Evolutionary conservation across 208 protist genomes (phyloP), one percentile per base, ranked within the genome.

Genomic region (Crithidia sp.): DNA sequence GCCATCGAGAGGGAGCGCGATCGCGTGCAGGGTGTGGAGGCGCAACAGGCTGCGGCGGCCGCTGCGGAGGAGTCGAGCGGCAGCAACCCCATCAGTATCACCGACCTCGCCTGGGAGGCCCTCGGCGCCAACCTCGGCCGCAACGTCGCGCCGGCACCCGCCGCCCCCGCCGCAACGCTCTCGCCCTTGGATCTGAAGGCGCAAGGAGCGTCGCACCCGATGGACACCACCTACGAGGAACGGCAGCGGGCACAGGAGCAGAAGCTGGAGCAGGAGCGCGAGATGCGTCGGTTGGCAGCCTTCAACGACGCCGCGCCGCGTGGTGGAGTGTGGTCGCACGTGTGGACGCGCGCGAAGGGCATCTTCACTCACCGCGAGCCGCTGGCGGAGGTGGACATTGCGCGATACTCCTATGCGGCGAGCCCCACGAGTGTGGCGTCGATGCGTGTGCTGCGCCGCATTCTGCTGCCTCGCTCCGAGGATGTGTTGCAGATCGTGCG

Each of bases 401-500:
- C 55, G 19, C 75, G 67, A 7, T 87, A 86, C 71, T 94, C 88
- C 6, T 96, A 96, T 70, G 88, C 90, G 4, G 90, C 87, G 14
- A 92, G 82, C 55, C 92, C 90, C 14, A 92, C 87, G 3, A 92
- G 83, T 56, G 82, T 95, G 28, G 76, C 81, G 0, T 74, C 85
- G n/a, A 52, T 96, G 45, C 84, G 90, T 19, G 64, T 79, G 0
- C 59, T 96, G 36, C 88, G 92, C 14, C 92, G 92, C 6, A 85
- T 88, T 47, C 67, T 96, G 17, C 77, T 96, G 41, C 92, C 92
- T 4, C 71, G 83, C 19, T 93, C 87, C 40, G 92, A 96, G 66
- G 92, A 96, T 68, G 89, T 92, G 67, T 90, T 87, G 37, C 90
- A 95, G 61, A 70, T 93, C 4, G 92, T 96, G 14, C 86, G 92